Evolutionary conservation across 495 filamentous ascomycete species (phyloP).

Genomic region (Penicillium desertorum): DNA sequence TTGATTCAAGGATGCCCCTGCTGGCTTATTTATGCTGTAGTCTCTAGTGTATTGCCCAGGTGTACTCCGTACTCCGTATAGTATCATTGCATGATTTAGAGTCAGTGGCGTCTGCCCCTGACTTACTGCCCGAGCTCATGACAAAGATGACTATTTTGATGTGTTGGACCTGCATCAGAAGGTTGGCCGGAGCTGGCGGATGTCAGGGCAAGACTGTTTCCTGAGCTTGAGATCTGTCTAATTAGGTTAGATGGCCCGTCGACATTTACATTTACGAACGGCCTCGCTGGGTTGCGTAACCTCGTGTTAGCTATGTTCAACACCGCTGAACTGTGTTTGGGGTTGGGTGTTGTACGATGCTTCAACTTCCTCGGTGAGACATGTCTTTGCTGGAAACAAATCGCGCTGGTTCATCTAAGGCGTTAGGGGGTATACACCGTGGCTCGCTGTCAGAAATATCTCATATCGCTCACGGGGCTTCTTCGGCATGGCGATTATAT

Average conservation of each 20-base stretch:
- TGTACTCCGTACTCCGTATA: too few relatives aligned
- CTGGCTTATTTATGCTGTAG: neutral
- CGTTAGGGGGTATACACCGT: neutral
- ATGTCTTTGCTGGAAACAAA: neutral
- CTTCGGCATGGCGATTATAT: neutral
- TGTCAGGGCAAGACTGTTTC: too few relatives aligned
- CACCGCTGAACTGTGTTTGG: neutral
- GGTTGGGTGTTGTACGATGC: slow-evolving; percentile 6
- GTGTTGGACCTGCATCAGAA: slow-evolving; percentile 1
- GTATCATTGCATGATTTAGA: neutral
- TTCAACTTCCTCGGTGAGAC: neutral
- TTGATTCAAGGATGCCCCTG: neutral
- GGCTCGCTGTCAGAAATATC: neutral
- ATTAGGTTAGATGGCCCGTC: neutral
- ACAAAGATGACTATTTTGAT: neutral
- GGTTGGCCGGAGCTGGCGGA: neutral
- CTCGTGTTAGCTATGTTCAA: neutral
- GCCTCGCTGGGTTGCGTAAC: slow-evolving; percentile 1
- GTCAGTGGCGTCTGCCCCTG: neutral
- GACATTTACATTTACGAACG: neutral
- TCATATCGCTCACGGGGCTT: neutral
- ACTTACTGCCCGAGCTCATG: slow-evolving; percentile 1
- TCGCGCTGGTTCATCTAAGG: neutral
- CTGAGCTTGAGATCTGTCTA: neutral
- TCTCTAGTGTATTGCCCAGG: neutral